A percentile compares a stretch with the other conserved stretches of the same genome.
Conservation (phyloP, 805 yeast genomes). For the Zygotorulaspora chibaensis region DNA sequence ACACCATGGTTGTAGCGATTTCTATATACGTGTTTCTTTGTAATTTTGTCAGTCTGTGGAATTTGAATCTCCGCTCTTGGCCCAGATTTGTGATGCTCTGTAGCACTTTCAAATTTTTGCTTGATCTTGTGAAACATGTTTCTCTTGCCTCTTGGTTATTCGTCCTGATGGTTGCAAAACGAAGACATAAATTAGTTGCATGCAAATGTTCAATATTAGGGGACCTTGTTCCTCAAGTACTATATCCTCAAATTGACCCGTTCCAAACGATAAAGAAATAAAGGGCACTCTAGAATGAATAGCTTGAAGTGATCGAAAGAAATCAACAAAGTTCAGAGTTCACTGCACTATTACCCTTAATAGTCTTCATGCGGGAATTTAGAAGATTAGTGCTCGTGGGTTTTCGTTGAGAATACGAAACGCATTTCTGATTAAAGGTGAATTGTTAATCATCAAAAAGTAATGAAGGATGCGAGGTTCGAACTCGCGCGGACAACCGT, state of each 20-base stretch:
- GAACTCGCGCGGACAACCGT: slow-evolving; percentile 41
- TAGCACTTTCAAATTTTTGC: slow-evolving; percentile 20
- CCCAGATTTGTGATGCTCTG: slow-evolving; percentile 6
- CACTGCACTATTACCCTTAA: too few relatives aligned
- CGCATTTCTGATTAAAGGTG: too few relatives aligned
- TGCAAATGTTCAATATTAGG: not conserved
- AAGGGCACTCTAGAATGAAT: too few relatives aligned
- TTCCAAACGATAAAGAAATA: too few relatives aligned
- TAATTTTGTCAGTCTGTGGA: slow-evolving; percentile 36
- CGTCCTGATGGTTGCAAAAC: not conserved
- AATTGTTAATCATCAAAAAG: slow-evolving; percentile 18
- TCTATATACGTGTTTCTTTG: slow-evolving; percentile 49
- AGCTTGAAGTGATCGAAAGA: too few relatives aligned
- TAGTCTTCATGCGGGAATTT: too few relatives aligned
- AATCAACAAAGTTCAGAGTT: too few relatives aligned
- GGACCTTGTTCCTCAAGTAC: too few relatives aligned
- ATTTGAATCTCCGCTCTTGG: slow-evolving; percentile 29
- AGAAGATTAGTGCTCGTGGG: too few relatives aligned
- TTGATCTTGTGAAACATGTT: slow-evolving; percentile 24
- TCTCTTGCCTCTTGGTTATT: not conserved
- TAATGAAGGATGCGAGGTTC: slow-evolving; percentile 40
- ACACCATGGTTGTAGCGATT: slow-evolving; percentile 72
- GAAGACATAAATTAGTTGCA: not conserved
- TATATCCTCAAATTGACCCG: too few relatives aligned
- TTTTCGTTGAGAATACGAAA: too few relatives aligned